Evolutionary conservation across 2,329 filamentous ascomycete species (phyloP), one percentile per base, ranked within the genome.

Genomic region (Calonectria pauciramosa): DNA sequence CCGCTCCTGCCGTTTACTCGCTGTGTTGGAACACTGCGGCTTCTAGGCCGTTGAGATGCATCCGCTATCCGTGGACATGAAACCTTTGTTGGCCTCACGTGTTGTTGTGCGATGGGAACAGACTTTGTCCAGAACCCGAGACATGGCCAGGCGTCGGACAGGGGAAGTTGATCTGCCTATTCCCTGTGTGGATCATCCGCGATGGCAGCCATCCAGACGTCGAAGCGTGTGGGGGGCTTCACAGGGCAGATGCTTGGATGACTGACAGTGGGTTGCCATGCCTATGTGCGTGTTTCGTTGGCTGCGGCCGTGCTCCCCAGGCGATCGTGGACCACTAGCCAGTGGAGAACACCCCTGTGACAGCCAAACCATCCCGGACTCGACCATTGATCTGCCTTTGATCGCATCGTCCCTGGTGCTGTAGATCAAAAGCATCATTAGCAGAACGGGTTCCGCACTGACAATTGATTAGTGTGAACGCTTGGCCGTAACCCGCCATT

Each of bases 51-150:
- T 79, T 79, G 71, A 75, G 75, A 78, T 72, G 77, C 80, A 79
- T 77, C 78, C 76, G 71, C 73, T 72, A 70, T 81, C 73, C 71
- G 76, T 80, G 78, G 72, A 75, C 67, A 75, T 80, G 80, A 81
- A 80, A 81, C 80, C 70, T 80, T 78, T 70, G 74, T 79, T 74
- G 74, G 56, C 65, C 74, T 81, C 79, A 80, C 77, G 76, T 81
- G 80, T 81, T 72, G 78, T 72, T 76, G 80, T 80, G 76, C 71
- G 74, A 81, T 72, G 75, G 76, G 64, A 36, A 75, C 56, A 69
- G 67, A 60, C 69, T 71, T 76, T 67, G 44, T 73, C 51, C 71
- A 75, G 66, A 71, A 68, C 77, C 75, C 79, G 78, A 81, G 80
- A 81, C 79, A 81, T 77, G 74, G 54, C 70, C 73, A 70, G 69